phyloP scores from a whole-genome alignment of 306 rosid species.

The Inga leiocalycina region DNA sequence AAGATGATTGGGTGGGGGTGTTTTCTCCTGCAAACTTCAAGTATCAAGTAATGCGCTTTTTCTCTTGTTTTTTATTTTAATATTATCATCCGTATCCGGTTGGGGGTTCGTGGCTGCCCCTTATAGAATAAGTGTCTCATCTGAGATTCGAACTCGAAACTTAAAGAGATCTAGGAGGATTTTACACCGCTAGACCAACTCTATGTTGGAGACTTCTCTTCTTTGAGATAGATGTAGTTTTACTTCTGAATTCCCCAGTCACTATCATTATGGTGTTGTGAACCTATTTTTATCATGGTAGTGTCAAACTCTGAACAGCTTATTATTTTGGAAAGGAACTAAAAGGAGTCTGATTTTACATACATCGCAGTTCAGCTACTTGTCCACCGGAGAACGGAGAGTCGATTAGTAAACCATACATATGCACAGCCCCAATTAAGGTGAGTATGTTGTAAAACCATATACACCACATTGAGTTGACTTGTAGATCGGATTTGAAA shows the following conservation, averaged over 20 bases:
- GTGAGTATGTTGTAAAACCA: neutral
- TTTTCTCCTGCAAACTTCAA: conserved; percentile 66
- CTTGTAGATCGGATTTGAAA: neutral
- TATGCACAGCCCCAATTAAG: conserved; percentile 66
- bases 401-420: conserved; percentile 38
- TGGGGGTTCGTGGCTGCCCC: too few relatives aligned
- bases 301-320: neutral
- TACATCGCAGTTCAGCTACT: conserved; percentile 5
- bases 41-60: conserved; percentile 54
- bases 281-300: neutral
- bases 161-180: too few relatives aligned
- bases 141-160: too few relatives aligned
- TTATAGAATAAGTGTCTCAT: too few relatives aligned
- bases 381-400: conserved; percentile 11
- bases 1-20: conserved; percentile 63
- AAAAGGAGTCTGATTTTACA: neutral
- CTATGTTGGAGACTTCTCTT: neutral
- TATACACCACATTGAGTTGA: neutral
- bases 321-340: neutral
- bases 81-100: too few relatives aligned
- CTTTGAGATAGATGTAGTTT: neutral
- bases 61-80: too few relatives aligned
- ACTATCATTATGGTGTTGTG: neutral
- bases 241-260: neutral
- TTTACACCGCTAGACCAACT: too few relatives aligned